phyloP scores from a whole-genome alignment of 345 rosid genomes.

The Psidium guajava region DNA sequence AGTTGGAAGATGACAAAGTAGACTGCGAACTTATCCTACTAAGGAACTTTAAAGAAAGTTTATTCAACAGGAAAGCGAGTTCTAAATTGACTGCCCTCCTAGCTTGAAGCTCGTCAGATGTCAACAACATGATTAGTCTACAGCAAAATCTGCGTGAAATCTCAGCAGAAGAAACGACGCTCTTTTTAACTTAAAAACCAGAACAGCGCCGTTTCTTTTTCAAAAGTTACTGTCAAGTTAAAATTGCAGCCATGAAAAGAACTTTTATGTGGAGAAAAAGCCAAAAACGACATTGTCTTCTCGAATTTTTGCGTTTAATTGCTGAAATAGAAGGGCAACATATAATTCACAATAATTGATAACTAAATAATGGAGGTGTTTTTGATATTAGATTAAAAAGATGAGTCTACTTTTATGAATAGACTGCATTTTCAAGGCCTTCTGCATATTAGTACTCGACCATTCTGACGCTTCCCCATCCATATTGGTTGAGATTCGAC shows the following conservation, averaged over 20 bases:
- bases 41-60: background rate
- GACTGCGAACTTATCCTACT: background rate
- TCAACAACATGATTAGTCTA: background rate
- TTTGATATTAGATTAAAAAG: background rate
- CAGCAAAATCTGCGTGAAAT: background rate
- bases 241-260: background rate
- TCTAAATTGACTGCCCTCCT: background rate
- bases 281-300: background rate
- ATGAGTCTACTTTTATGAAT: background rate
- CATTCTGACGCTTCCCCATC: no score
- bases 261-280: background rate
- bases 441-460: background rate
- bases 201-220: background rate
- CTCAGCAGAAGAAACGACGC: background rate
- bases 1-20: background rate
- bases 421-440: background rate
- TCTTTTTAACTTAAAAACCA: background rate
- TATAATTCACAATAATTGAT: background rate
- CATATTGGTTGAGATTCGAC: background rate
- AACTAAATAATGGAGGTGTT: background rate
- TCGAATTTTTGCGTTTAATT: background rate
- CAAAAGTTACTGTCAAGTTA: background rate
- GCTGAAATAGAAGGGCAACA: background rate
- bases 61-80: background rate
- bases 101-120: background rate